Evolutionary conservation across 495 filamentous ascomycete species (phyloP).

Genomic region (Aeminium ludgeri): DNA sequence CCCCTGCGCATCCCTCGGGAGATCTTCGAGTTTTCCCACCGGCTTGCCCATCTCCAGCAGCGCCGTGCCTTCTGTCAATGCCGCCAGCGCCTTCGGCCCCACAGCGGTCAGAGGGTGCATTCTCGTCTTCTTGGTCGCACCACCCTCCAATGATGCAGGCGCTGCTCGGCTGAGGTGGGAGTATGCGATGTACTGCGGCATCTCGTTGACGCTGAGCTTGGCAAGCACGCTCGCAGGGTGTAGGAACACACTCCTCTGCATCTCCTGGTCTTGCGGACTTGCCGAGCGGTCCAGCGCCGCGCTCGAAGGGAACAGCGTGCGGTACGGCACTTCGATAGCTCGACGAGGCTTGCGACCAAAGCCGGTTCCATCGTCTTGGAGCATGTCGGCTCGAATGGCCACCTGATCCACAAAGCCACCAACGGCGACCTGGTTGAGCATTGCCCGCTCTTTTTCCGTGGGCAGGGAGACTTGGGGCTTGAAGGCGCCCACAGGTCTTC

Average conservation of each 20-base stretch:
- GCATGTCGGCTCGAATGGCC: slow-evolving; percentile 78
- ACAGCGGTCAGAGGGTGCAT: slow-evolving; percentile 78
- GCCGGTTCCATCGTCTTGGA: slow-evolving; percentile 44
- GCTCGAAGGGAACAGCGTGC: slow-evolving; percentile 62
- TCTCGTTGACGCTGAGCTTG: slow-evolving; percentile 42
- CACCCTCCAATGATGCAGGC: slow-evolving; percentile 22
- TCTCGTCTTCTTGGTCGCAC: slow-evolving; percentile 48
- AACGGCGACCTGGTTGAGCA: slow-evolving; percentile 77
- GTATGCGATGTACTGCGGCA: slow-evolving; percentile 79
- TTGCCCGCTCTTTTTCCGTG: slow-evolving; percentile 51
- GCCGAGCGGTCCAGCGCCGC: not conserved
- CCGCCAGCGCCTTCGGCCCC: slow-evolving; percentile 56
- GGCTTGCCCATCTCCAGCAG: slow-evolving; percentile 78
- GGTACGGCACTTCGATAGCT: slow-evolving; percentile 77
- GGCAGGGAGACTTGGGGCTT: slow-evolving; percentile 48
- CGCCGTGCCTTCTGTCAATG: slow-evolving; percentile 70
- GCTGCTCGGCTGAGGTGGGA: slow-evolving; percentile 60
- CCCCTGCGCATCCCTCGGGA: slow-evolving; percentile 31
- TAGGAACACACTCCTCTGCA: slow-evolving; percentile 54
- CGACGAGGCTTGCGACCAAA: slow-evolving; percentile 52
- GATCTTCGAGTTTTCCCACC: slow-evolving; percentile 53
- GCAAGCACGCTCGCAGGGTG: slow-evolving; percentile 72
- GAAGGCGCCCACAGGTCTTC: slow-evolving; percentile 35
- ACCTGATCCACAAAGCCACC: slow-evolving; percentile 92
- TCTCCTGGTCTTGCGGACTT: slow-evolving; percentile 12